These are phyloP conservation scores for Coemansia pectinata DNA, from an alignment of 192 early-diverging fungal genomes.

Conservation along the genomic window DNA sequence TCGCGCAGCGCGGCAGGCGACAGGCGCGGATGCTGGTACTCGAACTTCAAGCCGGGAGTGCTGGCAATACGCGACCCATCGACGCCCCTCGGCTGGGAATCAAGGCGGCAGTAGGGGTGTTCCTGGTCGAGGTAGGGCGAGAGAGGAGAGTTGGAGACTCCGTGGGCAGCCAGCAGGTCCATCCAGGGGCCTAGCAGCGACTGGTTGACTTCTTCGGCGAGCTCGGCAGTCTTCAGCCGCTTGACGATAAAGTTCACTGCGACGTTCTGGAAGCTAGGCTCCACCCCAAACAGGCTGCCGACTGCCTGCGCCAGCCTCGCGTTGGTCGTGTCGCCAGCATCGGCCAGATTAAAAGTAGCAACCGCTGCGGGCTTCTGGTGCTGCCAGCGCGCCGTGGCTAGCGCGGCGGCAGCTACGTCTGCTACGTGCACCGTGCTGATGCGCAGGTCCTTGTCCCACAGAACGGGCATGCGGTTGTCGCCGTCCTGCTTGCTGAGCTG, in stretches of 20 bases:
- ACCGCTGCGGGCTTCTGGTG: not conserved
- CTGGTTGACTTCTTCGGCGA: slow-evolving; percentile 93
- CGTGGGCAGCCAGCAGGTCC: slow-evolving; percentile 69
- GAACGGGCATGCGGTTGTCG: slow-evolving; percentile 82
- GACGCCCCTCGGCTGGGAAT: slow-evolving; percentile 67
- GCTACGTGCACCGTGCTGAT: slow-evolving; percentile 94
- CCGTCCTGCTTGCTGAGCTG: slow-evolving; percentile 79
- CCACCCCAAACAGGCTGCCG: slow-evolving; percentile 19
- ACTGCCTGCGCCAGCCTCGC: slow-evolving; percentile 33
- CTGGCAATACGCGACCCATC: slow-evolving; percentile 81
- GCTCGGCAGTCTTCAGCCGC: slow-evolving; percentile 74
- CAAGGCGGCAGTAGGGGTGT: slow-evolving; percentile 73
- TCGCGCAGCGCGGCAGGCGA: slow-evolving; percentile 67
- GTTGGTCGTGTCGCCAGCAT: slow-evolving; percentile 83
- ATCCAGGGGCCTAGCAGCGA: slow-evolving; percentile 94
- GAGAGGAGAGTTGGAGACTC: slow-evolving; percentile 78
- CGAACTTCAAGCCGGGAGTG: slow-evolving; percentile 64
- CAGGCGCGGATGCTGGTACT: slow-evolving; percentile 62
- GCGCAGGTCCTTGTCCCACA: slow-evolving; percentile 91
- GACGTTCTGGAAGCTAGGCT: slow-evolving; percentile 40
- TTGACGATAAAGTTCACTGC: slow-evolving; percentile 47
- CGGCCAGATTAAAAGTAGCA: slow-evolving; percentile 79
- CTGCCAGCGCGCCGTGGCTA: slow-evolving; percentile 60
- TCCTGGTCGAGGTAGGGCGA: slow-evolving; percentile 95
- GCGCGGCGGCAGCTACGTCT: slow-evolving; percentile 74